Conservation (phyloP, 805 yeast genomes). For the Metschnikowia santaceciliae region DNA sequence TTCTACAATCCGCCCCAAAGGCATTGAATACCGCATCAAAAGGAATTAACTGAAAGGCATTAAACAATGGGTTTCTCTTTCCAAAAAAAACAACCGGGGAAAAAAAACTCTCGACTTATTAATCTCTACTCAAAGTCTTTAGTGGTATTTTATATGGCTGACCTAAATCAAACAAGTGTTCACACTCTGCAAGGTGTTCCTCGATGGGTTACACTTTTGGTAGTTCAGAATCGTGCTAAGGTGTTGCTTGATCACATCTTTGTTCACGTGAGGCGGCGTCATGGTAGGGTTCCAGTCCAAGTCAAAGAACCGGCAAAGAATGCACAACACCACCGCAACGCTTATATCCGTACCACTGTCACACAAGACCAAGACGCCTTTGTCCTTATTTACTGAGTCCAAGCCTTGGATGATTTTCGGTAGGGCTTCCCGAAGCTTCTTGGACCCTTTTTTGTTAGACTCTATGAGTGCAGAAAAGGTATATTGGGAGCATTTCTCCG, state of each 20-base stretch:
- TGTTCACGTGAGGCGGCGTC: slow-evolving; percentile 30
- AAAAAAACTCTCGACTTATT: too few species aligned
- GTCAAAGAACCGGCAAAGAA: slow-evolving; percentile 46
- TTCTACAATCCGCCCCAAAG: too few species aligned
- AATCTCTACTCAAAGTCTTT: too few species aligned
- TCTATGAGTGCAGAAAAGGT: slow-evolving; percentile 20
- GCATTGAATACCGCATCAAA: too few species aligned
- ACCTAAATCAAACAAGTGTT: slow-evolving; percentile 47
- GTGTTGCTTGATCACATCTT: slow-evolving; percentile 53
- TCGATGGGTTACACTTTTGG: slow-evolving; percentile 54
- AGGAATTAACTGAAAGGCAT: too few species aligned
- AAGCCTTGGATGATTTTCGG: slow-evolving; percentile 36
- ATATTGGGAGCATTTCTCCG: slow-evolving; percentile 7
- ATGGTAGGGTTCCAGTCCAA: slow-evolving; percentile 34
- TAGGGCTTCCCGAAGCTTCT: slow-evolving; percentile 47
- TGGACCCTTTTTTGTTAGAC: slow-evolving; percentile 62
- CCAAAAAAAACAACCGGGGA: too few species aligned
- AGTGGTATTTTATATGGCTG: too few species aligned
- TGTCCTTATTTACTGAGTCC: slow-evolving; percentile 9
- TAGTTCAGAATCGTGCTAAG: slow-evolving; percentile 42
- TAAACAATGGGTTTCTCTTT: too few species aligned
- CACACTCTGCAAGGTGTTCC: slow-evolving; percentile 72
- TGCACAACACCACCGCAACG: slow-evolving; percentile 52
- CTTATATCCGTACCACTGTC: slow-evolving; percentile 66
- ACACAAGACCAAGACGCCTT: slow-evolving; percentile 47